These are phyloP conservation scores for Heritiera littoralis DNA, from an alignment of 345 rosid genomes.

Conservation along the genomic window DNA sequence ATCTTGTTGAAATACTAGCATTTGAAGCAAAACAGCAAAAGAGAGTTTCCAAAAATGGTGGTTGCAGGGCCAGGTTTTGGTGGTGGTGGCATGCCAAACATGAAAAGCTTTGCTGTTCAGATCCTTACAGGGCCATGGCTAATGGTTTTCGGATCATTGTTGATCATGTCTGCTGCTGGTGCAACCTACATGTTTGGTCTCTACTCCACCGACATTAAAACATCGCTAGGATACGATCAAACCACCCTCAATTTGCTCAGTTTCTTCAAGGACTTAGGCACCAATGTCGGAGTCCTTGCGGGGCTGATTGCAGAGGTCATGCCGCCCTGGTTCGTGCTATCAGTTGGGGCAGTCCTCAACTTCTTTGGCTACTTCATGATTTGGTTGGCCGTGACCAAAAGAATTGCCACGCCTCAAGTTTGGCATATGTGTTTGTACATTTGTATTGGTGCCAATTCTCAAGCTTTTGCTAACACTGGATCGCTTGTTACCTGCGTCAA, in stretches of 20 bases:
- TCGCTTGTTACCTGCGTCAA: conserved; percentile 60
- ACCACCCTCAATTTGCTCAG: conserved; percentile 58
- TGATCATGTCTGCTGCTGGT: conserved; percentile 63
- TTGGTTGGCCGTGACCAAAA: conserved; percentile 57
- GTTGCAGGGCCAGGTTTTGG: conserved; percentile 14
- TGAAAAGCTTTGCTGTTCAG: conserved; percentile 11
- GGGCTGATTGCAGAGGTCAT: conserved; percentile 67
- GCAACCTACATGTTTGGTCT: conserved; percentile 65
- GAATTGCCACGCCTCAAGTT: conserved; percentile 34
- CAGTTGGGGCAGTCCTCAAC: conserved; percentile 52
- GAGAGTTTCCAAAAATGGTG: conserved; percentile 2
- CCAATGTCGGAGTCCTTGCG: conserved; percentile 54
- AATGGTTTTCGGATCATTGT: conserved; percentile 55
- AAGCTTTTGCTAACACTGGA: conserved; percentile 62
- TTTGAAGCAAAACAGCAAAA: neutral
- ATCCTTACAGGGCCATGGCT: conserved; percentile 51
- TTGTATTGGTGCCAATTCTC: conserved; percentile 63
- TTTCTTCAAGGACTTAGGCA: conserved; percentile 66
- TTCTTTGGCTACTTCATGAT: conserved; percentile 72
- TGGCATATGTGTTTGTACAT: conserved; percentile 77
- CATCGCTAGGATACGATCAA: conserved; percentile 53
- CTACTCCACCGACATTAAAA: conserved; percentile 48
- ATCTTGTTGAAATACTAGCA: neutral
- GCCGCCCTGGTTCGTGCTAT: conserved; percentile 71
- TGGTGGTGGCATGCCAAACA: neutral